Evolutionary conservation across 2,329 filamentous ascomycete species (phyloP).

Genomic region (Aureobasidium sp.): DNA sequence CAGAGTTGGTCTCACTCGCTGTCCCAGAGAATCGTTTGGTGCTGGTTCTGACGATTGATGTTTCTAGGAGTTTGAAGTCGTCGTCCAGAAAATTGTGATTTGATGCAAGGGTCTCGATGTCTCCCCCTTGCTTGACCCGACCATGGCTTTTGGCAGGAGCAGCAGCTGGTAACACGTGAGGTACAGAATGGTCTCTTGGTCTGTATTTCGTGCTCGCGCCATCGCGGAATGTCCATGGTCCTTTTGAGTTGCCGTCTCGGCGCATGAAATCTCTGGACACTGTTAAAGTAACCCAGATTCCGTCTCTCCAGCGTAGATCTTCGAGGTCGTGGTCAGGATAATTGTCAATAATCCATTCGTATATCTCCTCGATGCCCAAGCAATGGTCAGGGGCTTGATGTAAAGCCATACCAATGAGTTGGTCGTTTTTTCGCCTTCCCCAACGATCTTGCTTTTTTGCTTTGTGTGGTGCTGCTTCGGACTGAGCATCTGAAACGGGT

Average conservation of each 20-base stretch:
- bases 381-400: slow-evolving; percentile 19
- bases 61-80: not conserved
- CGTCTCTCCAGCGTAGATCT: slow-evolving; percentile 17
- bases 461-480: not conserved
- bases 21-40: not conserved
- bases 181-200: not conserved
- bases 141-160: not conserved
- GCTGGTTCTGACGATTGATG: not conserved
- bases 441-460: not conserved
- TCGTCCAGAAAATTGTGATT: not conserved
- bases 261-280: slow-evolving; percentile 20
- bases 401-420: slow-evolving; percentile 24
- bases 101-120: not conserved
- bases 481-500: not conserved
- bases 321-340: slow-evolving; percentile 20
- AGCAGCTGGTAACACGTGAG: not conserved
- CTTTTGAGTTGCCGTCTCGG: not conserved
- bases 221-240: not conserved
- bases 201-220: not conserved
- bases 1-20: not conserved
- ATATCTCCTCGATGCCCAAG: slow-evolving; percentile 18
- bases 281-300: not conserved
- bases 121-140: not conserved
- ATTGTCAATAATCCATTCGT: slow-evolving; percentile 24
- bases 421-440: slow-evolving; percentile 15